Conservation (phyloP, 1,284 basidiomycete species). For the Cryptococcus amylolentus region DNA sequence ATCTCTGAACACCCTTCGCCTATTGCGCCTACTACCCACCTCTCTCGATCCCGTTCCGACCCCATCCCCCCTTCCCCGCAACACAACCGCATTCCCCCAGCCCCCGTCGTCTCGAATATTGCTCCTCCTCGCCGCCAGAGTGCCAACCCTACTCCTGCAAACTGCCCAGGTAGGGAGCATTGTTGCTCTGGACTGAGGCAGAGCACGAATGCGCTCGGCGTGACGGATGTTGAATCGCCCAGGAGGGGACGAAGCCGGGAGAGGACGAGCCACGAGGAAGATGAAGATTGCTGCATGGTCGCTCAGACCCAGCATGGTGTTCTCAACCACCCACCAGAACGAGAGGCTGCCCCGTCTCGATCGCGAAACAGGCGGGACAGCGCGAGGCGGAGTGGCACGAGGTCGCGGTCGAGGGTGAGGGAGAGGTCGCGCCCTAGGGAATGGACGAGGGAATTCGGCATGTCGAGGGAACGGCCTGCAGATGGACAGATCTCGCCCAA, state of each 20-base stretch:
- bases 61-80: conserved; percentile 28
- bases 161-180: not conserved
- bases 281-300: conserved; percentile 11
- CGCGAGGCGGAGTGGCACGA: not conserved
- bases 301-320: conserved; percentile 10
- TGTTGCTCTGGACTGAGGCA: not conserved
- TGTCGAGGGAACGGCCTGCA: conserved; percentile 7
- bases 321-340: conserved; percentile 34
- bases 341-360: conserved; percentile 40
- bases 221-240: conserved; percentile 4
- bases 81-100: conserved; percentile 3
- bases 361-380: conserved; percentile 21
- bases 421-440: conserved; percentile 10
- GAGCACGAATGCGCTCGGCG: conserved; percentile 5
- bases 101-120: conserved; percentile 8
- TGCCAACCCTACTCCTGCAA: not conserved
- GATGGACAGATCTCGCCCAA: conserved; percentile 2
- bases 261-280: conserved; percentile 17
- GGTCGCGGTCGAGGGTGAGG: conserved; percentile 8
- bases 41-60: conserved; percentile 44
- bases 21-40: conserved; percentile 22
- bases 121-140: not conserved
- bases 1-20: conserved; percentile 4
- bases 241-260: conserved; percentile 38
- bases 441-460: conserved; percentile 4